Percentiles rank a stretch among this genome's conserved stretches.
Conservation (phyloP, 2,329 filamentous ascomycete genomes). For the Ophiocordyceps australis region DNA sequence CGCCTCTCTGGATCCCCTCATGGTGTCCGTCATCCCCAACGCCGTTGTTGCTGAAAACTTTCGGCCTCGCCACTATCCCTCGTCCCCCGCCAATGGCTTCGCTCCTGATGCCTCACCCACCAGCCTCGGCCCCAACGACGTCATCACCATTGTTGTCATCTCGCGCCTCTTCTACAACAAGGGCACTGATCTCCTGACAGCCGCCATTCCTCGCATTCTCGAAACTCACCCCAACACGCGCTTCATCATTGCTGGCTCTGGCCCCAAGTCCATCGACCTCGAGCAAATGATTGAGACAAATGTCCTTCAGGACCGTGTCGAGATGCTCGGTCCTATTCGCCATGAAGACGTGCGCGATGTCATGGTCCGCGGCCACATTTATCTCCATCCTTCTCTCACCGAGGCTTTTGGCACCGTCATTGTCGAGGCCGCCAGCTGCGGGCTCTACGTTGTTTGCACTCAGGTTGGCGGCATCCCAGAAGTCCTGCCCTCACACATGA, state of each 20-base stretch:
- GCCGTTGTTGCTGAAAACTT: slow-evolving; percentile 96
- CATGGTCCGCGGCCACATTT: slow-evolving; percentile 94
- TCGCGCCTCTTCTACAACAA: slow-evolving; percentile 98
- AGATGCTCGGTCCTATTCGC: slow-evolving; percentile 78
- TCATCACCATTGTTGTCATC: slow-evolving; percentile 91
- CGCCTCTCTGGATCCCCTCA: slow-evolving; percentile 83
- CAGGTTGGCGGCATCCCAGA: slow-evolving; percentile 94
- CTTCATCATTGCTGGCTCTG: slow-evolving; percentile 91
- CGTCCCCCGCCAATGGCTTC: slow-evolving; percentile 15
- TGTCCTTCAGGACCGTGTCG: slow-evolving; percentile 81
- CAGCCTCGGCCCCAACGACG: slow-evolving; percentile 63
- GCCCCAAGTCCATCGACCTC: slow-evolving; percentile 90
- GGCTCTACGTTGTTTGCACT: slow-evolving; percentile 90
- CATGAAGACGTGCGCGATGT: slow-evolving; percentile 96
- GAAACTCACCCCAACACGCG: slow-evolving; percentile 80
- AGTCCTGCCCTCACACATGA: slow-evolving; percentile 92
- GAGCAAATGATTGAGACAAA: slow-evolving; percentile 97
- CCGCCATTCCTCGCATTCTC: slow-evolving; percentile 82
- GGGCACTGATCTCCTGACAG: slow-evolving; percentile 90
- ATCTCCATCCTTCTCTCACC: slow-evolving; percentile 84
- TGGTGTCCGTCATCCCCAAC: slow-evolving; percentile 96
- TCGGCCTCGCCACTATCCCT: slow-evolving; percentile 37
- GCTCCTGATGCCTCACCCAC: slow-evolving; percentile 35
- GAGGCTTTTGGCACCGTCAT: slow-evolving; percentile 97
- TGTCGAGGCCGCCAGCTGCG: slow-evolving; percentile 90